Conservation (phyloP, 805 yeast genomes). For the Yueomyces sp. region DNA sequence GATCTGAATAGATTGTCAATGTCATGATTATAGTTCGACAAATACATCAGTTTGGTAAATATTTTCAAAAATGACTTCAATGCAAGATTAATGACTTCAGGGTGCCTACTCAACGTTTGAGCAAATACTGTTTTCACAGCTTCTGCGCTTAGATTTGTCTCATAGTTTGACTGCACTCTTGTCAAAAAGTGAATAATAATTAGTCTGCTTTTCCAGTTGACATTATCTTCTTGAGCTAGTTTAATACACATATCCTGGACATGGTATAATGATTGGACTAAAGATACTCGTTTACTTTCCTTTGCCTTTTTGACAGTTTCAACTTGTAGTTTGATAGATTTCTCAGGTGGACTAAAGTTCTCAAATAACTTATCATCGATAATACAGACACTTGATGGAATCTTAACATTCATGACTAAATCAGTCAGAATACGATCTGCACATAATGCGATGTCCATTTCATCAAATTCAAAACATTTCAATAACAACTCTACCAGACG, state of each 20-base stretch:
- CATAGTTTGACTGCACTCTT: constrained; percentile 39
- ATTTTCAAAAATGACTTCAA: constrained; percentile 43
- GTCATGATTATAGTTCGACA: constrained; percentile 35
- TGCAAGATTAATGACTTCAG: constrained; percentile 45
- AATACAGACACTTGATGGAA: constrained; percentile 41
- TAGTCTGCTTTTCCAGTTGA: constrained; percentile 44
- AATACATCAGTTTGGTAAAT: constrained; percentile 29
- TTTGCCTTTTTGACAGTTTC: constrained; percentile 48
- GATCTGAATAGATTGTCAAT: constrained; percentile 28
- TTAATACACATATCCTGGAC: constrained; percentile 29
- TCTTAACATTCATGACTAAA: constrained; percentile 28
- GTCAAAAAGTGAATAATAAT: constrained; percentile 36
- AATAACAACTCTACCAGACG: constrained; percentile 37
- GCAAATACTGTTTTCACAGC: constrained; percentile 32
- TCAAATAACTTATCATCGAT: constrained; percentile 28
- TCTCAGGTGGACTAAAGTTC: constrained; percentile 53
- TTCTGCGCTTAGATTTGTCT: constrained; percentile 29
- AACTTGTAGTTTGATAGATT: constrained; percentile 40
- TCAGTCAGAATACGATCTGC: constrained; percentile 39
- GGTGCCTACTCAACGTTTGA: constrained; percentile 46
- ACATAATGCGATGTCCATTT: constrained; percentile 35
- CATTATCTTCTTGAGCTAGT: constrained; percentile 6
- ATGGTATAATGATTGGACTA: constrained; percentile 27
- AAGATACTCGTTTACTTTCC: constrained; percentile 34
- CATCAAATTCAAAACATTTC: constrained; percentile 41